A percentile compares a stretch with the other conserved stretches of the same genome.
These are phyloP conservation scores for Alternaria panax DNA, from an alignment of 2,329 filamentous ascomycete genomes.

Conservation along the genomic window DNA sequence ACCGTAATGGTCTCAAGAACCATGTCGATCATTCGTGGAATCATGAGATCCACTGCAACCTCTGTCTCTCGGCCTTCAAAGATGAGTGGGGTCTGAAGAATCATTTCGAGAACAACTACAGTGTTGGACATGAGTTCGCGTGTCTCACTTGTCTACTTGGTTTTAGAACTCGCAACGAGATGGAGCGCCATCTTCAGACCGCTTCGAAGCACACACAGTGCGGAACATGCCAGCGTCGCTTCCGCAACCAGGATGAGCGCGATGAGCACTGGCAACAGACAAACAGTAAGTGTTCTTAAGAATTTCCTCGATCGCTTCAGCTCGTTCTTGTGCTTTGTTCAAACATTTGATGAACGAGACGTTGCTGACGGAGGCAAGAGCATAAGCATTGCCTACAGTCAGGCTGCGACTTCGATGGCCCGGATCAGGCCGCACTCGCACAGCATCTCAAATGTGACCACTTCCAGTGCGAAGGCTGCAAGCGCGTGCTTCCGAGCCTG, in stretches of 20 bases:
- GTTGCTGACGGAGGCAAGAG: slow-evolving; percentile 8
- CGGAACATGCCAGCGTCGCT: slow-evolving; percentile 34
- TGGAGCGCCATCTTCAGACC: slow-evolving; percentile 35
- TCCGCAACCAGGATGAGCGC: slow-evolving; percentile 40
- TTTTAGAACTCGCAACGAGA: slow-evolving; percentile 28
- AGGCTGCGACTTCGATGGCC: slow-evolving; percentile 43
- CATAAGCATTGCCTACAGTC: slow-evolving; percentile 45
- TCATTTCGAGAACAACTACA: slow-evolving; percentile 45
- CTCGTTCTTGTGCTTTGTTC: background rate
- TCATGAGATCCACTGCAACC: slow-evolving; percentile 42
- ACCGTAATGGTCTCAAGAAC: slow-evolving; percentile 45
- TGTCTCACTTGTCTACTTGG: slow-evolving; percentile 41
- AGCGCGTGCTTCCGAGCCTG: slow-evolving; percentile 34
- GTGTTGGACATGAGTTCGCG: slow-evolving; percentile 36
- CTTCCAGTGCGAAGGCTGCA: slow-evolving; percentile 43
- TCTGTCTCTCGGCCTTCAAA: slow-evolving; percentile 46
- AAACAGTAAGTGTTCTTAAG: slow-evolving; percentile 27
- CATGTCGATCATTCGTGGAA: slow-evolving; percentile 42
- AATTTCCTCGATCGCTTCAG: background rate
- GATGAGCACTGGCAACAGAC: slow-evolving; percentile 44
- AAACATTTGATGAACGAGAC: background rate
- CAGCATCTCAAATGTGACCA: slow-evolving; percentile 39
- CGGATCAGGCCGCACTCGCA: slow-evolving; percentile 23
- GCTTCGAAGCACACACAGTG: slow-evolving; percentile 42
- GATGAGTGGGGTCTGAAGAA: slow-evolving; percentile 43